phyloP scores from a whole-genome alignment of 2,329 filamentous ascomycete genomes.

The Periconia digitata region DNA sequence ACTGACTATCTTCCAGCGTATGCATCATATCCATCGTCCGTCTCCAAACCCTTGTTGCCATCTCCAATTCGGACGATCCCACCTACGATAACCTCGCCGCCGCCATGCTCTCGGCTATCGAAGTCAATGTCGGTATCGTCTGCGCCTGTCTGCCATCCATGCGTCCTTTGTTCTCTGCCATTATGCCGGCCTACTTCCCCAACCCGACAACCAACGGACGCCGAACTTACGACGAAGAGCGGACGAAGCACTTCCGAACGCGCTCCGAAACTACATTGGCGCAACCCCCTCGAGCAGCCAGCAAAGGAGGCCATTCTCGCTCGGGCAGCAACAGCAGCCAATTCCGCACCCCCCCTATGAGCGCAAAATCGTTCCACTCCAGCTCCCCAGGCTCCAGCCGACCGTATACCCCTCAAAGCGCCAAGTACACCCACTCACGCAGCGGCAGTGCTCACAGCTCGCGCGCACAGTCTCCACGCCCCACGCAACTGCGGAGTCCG shows the following conservation, averaged over 20 bases:
- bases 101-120: slow-evolving; percentile 35
- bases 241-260: slow-evolving; percentile 14
- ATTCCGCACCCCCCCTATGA: background rate
- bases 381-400: background rate
- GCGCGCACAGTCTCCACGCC: too few relatives aligned
- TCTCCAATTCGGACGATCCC: slow-evolving; percentile 30
- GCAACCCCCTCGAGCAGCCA: slow-evolving; percentile 7
- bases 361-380: background rate
- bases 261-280: slow-evolving; percentile 13
- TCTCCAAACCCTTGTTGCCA: slow-evolving; percentile 29
- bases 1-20: slow-evolving; percentile 20
- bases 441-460: slow-evolving; percentile 1
- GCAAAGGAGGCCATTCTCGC: slow-evolving; percentile 13
- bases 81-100: slow-evolving; percentile 37
- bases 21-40: slow-evolving; percentile 38
- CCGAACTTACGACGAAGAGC: slow-evolving; percentile 22
- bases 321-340: slow-evolving; percentile 5
- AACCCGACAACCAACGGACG: slow-evolving; percentile 14
- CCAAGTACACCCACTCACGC: slow-evolving; percentile 1
- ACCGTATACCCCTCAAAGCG: background rate
- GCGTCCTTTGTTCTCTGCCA: slow-evolving; percentile 32
- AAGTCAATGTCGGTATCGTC: slow-evolving; percentile 37
- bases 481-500: too few relatives aligned
- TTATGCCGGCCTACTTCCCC: slow-evolving; percentile 45
- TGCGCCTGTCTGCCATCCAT: slow-evolving; percentile 40